Evolutionary conservation across 192 early-diverging fungal genomes (phyloP).

Genomic region (Linnemannia elongata): DNA sequence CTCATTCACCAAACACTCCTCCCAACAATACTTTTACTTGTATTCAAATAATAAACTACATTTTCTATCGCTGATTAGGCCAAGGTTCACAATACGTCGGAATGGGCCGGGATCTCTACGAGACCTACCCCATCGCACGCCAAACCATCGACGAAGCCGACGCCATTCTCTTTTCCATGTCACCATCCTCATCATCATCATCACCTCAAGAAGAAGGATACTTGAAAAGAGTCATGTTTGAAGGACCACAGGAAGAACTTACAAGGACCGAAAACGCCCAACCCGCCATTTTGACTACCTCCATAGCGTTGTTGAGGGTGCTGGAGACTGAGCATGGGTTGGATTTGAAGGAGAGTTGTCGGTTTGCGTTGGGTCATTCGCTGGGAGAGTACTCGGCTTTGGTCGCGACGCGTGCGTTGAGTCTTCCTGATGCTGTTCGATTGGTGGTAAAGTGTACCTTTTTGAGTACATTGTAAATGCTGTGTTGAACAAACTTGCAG

Average conservation of each 20-base stretch:
- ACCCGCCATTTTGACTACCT: slow-evolving; percentile 92
- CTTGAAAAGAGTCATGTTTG: slow-evolving; percentile 87
- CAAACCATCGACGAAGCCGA: slow-evolving; percentile 91
- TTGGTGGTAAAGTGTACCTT: slow-evolving; percentile 76
- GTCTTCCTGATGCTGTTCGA: slow-evolving; percentile 84
- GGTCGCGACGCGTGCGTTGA: slow-evolving; percentile 75
- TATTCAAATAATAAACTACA: not conserved
- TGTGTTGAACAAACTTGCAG: not conserved
- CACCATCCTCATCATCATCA: not conserved
- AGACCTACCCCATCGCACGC: slow-evolving; percentile 79
- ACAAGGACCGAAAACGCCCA: slow-evolving; percentile 85
- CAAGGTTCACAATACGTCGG: slow-evolving; percentile 92
- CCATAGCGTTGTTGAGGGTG: slow-evolving; percentile 87
- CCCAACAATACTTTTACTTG: not conserved
- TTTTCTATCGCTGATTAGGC: slow-evolving; percentile 54
- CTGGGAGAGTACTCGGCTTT: slow-evolving; percentile 93
- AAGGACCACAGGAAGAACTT: slow-evolving; percentile 78
- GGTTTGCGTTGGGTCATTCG: slow-evolving; percentile 91
- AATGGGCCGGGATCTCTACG: slow-evolving; percentile 93
- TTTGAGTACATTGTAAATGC: not conserved
- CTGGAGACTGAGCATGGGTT: slow-evolving; percentile 87
- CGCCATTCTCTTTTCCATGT: slow-evolving; percentile 65
- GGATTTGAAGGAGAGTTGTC: slow-evolving; percentile 75
- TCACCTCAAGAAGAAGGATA: slow-evolving; percentile 54
- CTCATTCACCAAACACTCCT: not conserved